Evolutionary conservation across 805 yeast genomes (phyloP), one percentile per base, ranked within the genome.

Genomic region (Komagataella pseudopastoris): DNA sequence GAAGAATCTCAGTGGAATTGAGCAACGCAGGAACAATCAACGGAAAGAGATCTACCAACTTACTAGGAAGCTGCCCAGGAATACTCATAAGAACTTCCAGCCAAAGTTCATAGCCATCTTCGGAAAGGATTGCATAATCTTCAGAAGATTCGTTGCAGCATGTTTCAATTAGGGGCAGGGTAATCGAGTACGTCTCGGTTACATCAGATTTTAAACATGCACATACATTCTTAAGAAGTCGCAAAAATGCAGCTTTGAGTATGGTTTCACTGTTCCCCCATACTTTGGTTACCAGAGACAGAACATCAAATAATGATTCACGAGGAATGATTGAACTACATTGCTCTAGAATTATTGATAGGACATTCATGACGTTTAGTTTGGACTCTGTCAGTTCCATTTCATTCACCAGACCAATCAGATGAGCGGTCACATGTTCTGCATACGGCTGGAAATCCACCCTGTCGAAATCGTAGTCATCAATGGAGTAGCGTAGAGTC

Each of bases 91-190:
- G 62, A 2, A 85, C 63, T 1, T 83, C 71, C n/a, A 76, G 70
- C 96, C 96, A 88, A 46, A 90, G 69, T 52, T 88, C 95, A 60
- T 78, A 80, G 0, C 95, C 96, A 66, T 90, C 97, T 61, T 90
- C 97, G 17, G 83, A 74, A 7, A 90, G 63, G 51, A 86, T 69
- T 2, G 77, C 67, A 53, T 78, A 76, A 50, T 68, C 71, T 20
- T 74, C 74, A 0, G 88, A 76, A 18, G 70, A 69, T 1, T 81
- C 75, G 56, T 86, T 80, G 59, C 93, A 83, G 48, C 84, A 76
- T 6, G 71, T 65, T 10, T 69, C 67, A 23, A 89, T 72, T 53
- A 88, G 67, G 0, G 95, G 93, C 10, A 87, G 58, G 0, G 84
- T 74, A 30, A 84, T 77, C 3, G 72, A 66, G 73, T 81, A 64